Evolutionary conservation across 768 basidiomycete genomes (phyloP), one percentile per base, ranked within the genome.

Genomic region (Macrolepiota dolichaula): DNA sequence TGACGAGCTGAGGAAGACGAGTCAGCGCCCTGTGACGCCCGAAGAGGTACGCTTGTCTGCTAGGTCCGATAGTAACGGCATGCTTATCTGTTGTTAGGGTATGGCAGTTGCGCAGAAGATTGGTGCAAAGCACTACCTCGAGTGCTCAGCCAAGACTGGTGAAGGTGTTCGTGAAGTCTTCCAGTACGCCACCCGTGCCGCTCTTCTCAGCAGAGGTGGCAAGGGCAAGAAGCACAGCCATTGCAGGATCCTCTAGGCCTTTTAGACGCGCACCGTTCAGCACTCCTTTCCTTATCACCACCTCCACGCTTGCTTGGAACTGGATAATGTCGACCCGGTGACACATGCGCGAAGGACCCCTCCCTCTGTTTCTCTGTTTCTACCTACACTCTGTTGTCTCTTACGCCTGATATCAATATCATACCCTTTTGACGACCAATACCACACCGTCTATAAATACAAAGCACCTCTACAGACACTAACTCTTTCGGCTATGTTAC

Each of bases 161-260:
- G 94, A 98, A 76, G 96, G 96, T 67, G 96, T 99, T 51, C 88
- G 92, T 64, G 96, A 98, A 76, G 96, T 99, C 49, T 99, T 99
- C 87, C 94, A 98, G 78, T 92, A 91, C 67, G 97, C 97, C 56
- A 98, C 96, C 25, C 88, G 94, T 64, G 89, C 92, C 44, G 96
- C 96, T 27, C 85, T 98, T 38, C 82, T 94, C 63, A 80, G 74
- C 75, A 81, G 83, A 72, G 69, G 74, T 70, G 80, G 71, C 70
- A 78, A 78, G 72, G 82, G 78, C 76, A 72, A 72, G 65, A 69
- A 70, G 61, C 49, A 61, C 50, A 64, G 64, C 66, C 66, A 66
- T 46, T 76, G 74, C 65, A 65, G 70, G 44, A 67, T 75, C 54
- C 67, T 74, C 67, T 73, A 74, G 32, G 19, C 15, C 19, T 12